Evolutionary conservation across 306 rosid species (phyloP).

Genomic region (Ormosia semicastrata): DNA sequence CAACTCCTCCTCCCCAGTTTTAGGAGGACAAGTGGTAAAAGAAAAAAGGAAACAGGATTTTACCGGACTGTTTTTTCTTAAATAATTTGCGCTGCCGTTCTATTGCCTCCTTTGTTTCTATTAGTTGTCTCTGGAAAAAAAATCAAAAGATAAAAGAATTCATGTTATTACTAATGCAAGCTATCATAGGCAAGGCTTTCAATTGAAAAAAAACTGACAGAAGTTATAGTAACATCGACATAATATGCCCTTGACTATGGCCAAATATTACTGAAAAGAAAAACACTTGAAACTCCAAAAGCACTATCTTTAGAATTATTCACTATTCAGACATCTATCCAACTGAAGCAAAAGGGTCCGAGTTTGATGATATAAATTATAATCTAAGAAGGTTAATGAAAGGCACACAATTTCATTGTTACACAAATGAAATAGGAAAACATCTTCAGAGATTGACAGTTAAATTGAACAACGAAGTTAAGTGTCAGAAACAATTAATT

Average conservation of each 20-base stretch:
- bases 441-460: background rate
- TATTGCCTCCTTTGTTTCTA: slow-evolving; percentile 88
- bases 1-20: background rate
- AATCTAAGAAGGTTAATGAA: background rate
- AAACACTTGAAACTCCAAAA: background rate
- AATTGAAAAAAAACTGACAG: background rate
- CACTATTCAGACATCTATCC: background rate
- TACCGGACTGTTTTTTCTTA: slow-evolving; percentile 89
- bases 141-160: slow-evolving; percentile 7
- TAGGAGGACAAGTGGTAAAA: slow-evolving; percentile 16
- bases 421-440: background rate
- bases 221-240: background rate
- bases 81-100: slow-evolving; percentile 91
- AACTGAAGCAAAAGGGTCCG: background rate
- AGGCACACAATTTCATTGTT: background rate
- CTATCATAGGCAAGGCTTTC: slow-evolving; percentile 8
- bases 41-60: slow-evolving; percentile 16
- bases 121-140: slow-evolving; percentile 64
- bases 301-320: background rate
- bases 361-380: background rate
- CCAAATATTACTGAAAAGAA: slow-evolving; percentile 15
- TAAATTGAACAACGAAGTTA: background rate
- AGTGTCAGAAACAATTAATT: background rate
- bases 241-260: background rate
- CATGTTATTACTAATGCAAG: background rate